Conservation (phyloP, 2,329 filamentous ascomycete genomes). For the Talaromyces sp. region DNA sequence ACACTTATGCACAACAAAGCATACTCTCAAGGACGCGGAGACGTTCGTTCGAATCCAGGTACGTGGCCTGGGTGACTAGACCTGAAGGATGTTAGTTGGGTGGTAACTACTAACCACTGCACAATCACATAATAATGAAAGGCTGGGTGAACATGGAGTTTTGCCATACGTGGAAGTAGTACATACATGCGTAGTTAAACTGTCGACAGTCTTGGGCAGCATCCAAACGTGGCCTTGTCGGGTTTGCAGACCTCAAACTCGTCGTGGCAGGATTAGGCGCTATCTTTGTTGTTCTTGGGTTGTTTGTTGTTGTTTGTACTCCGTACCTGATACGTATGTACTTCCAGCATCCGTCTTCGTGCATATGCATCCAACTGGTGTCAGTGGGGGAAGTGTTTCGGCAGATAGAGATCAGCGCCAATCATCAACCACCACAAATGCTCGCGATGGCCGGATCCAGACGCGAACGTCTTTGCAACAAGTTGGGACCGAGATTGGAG, state of each 20-base stretch:
- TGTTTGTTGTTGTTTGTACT: background rate
- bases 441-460: background rate
- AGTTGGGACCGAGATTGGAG: background rate
- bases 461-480: background rate
- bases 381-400: conserved; percentile 9
- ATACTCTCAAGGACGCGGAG: background rate
- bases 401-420: background rate
- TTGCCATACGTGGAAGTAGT: no score
- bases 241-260: background rate
- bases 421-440: background rate
- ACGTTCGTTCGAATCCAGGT: background rate
- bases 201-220: background rate
- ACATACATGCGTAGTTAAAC: background rate
- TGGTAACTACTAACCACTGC: background rate
- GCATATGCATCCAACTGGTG: background rate
- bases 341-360: conserved; percentile 1
- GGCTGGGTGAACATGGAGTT: background rate
- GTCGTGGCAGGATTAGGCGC: background rate
- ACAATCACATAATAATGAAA: background rate
- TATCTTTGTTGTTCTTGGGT: conserved; percentile 2
- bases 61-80: background rate
- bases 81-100: background rate
- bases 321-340: background rate
- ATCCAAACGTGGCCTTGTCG: background rate
- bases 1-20: conserved; percentile 3